phyloP scores from a whole-genome alignment of 495 filamentous ascomycete species.

The Elaphomyces granulatus region DNA sequence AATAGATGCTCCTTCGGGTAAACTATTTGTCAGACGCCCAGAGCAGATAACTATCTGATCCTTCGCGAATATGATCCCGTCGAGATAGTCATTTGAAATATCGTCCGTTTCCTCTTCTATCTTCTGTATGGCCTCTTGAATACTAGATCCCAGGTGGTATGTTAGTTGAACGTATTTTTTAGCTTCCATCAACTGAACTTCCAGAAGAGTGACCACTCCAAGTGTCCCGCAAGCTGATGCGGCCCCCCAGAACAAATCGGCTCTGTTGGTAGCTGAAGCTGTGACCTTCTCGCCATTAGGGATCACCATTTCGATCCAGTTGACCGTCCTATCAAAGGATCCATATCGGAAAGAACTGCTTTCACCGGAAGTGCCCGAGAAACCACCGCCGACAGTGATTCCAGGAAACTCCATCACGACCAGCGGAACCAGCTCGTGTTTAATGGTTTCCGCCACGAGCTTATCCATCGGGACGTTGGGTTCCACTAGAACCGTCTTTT shows the following conservation, averaged over 20 bases:
- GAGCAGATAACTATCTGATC: constrained; percentile 34
- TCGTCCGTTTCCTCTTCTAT: constrained; percentile 20
- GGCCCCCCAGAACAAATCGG: constrained; percentile 39
- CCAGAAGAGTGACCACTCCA: constrained; percentile 38
- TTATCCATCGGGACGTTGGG: constrained; percentile 40
- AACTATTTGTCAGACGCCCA: constrained; percentile 27
- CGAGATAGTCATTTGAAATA: constrained; percentile 36
- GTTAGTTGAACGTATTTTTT: constrained; percentile 34
- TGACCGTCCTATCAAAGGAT: constrained; percentile 39
- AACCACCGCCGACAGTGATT: constrained; percentile 43
- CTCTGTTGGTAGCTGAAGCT: constrained; percentile 18
- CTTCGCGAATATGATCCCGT: constrained; percentile 36
- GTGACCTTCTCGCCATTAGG: constrained; percentile 35
- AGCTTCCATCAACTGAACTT: constrained; percentile 35
- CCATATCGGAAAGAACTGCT: constrained; percentile 42
- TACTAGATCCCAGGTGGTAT: constrained; percentile 28
- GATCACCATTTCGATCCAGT: constrained; percentile 39
- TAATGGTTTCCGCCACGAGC: constrained; percentile 28
- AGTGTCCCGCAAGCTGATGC: constrained; percentile 38
- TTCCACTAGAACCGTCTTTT: constrained; percentile 32
- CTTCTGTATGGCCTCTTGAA: constrained; percentile 26
- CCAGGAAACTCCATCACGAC: constrained; percentile 47
- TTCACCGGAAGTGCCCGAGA: constrained; percentile 40
- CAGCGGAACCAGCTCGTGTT: constrained; percentile 32
- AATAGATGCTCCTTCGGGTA: constrained; percentile 3